Percentiles rank a stretch among this genome's conserved stretches.
Conservation (phyloP, 805 yeast species). For the Saccharomycopsis fodiens region DNA sequence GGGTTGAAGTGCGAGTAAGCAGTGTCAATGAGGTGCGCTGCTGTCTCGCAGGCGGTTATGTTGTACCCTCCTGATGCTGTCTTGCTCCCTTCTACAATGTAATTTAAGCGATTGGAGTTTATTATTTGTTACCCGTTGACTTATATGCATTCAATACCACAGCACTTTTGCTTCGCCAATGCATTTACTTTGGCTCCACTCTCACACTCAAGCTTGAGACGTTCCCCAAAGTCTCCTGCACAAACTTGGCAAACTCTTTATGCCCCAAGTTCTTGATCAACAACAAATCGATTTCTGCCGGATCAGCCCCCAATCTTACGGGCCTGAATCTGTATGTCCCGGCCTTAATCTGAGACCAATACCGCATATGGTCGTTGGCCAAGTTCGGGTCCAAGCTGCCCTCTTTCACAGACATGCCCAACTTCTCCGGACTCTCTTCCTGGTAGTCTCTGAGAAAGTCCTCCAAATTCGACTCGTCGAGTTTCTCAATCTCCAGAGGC, state of each 20-base stretch:
- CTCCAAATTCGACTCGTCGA: slow-evolving; percentile 28
- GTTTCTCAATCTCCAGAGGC: slow-evolving; percentile 8
- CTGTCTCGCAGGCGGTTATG: no score
- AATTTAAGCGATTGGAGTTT: no score
- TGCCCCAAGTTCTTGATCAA: slow-evolving; percentile 29
- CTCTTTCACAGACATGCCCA: slow-evolving; percentile 12
- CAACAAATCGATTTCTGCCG: slow-evolving; percentile 26
- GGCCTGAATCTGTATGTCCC: slow-evolving; percentile 34
- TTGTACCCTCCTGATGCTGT: no score
- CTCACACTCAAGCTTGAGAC: neutral
- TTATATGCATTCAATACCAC: no score
- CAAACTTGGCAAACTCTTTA: slow-evolving; percentile 24
- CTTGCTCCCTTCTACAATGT: no score
- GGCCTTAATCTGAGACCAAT: slow-evolving; percentile 43
- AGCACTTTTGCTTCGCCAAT: no score
- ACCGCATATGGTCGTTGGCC: slow-evolving; percentile 37
- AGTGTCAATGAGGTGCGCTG: no score
- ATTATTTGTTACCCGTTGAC: no score
- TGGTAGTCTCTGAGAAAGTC: slow-evolving; percentile 28
- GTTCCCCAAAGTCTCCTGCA: slow-evolving; percentile 27
- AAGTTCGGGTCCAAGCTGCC: slow-evolving; percentile 19
- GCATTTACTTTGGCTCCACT: no score
- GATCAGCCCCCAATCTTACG: slow-evolving; percentile 19
- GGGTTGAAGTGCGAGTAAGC: no score
- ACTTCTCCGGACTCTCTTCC: slow-evolving; percentile 32